phyloP scores from a whole-genome alignment of 176 grass and related monocot species.

The Calamus simplicifolius region DNA sequence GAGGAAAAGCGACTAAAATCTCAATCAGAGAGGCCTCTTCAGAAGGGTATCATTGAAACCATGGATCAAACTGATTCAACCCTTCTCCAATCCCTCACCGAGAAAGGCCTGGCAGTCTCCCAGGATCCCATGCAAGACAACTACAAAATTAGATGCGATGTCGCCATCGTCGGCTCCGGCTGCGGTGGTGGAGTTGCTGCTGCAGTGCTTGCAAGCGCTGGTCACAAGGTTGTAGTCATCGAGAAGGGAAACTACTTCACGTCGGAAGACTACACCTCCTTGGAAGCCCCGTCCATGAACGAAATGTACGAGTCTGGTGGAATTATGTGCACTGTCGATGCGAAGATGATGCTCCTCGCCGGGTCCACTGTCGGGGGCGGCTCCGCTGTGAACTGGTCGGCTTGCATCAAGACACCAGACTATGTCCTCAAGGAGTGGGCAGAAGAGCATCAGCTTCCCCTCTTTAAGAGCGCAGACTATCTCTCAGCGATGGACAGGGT shows the following conservation, averaged over 20 bases:
- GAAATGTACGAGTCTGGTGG: slow-evolving; percentile 64
- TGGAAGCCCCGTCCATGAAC: slow-evolving; percentile 67
- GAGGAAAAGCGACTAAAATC: slow-evolving; percentile 5
- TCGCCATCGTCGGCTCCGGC: slow-evolving; percentile 65
- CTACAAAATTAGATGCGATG: slow-evolving; percentile 56
- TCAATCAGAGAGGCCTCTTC: slow-evolving; percentile 46
- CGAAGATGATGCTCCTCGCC: slow-evolving; percentile 43
- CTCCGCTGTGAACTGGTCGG: slow-evolving; percentile 83
- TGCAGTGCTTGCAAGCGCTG: slow-evolving; percentile 56
- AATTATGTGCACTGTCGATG: slow-evolving; percentile 41
- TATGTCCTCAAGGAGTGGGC: slow-evolving; percentile 54
- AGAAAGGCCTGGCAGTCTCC: slow-evolving; percentile 34
- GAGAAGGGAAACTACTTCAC: slow-evolving; percentile 93
- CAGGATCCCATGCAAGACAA: slow-evolving; percentile 11
- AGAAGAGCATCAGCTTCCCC: slow-evolving; percentile 22
- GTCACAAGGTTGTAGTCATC: slow-evolving; percentile 70
- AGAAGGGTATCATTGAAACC: slow-evolving; percentile 72
- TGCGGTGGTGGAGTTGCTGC: slow-evolving; percentile 77
- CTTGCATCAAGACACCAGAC: slow-evolving; percentile 66
- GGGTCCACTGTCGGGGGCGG: slow-evolving; percentile 81
- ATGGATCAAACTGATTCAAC: slow-evolving; percentile 36
- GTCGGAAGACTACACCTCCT: slow-evolving; percentile 53
- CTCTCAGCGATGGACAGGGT: slow-evolving; percentile 60
- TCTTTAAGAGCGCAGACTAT: slow-evolving; percentile 57
- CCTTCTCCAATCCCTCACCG: slow-evolving; percentile 23